Percentiles rank a stretch among this genome's conserved stretches.
Evolutionary conservation across 805 yeast genomes (phyloP).

Genomic region (Candida chilensis): DNA sequence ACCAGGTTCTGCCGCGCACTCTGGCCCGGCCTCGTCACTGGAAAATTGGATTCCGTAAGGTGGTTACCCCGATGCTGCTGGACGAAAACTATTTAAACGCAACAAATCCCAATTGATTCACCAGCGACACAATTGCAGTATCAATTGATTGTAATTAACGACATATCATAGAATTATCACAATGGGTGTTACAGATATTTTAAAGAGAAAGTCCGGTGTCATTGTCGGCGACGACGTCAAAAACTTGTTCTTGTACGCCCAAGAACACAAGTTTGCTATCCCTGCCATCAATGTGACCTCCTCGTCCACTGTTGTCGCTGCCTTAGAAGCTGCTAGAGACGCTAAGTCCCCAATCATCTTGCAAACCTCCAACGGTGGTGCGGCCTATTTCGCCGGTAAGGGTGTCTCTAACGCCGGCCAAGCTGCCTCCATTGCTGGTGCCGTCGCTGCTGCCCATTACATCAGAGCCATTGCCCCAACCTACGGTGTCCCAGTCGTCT

Average conservation of each 20-base stretch:
- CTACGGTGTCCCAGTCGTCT: constrained; percentile 92
- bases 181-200: constrained; percentile 67
- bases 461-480: constrained; percentile 93
- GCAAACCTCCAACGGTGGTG: constrained; percentile 98
- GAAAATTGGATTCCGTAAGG: too few relatives aligned
- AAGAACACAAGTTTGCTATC: constrained; percentile 87
- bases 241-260: constrained; percentile 83
- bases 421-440: constrained; percentile 88
- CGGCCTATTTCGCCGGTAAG: constrained; percentile 99
- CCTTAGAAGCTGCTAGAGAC: constrained; percentile 41
- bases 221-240: constrained; percentile 97
- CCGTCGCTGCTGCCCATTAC: constrained; percentile 97
- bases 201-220: constrained; percentile 91
- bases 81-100: too few relatives aligned
- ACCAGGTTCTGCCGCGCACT: too few relatives aligned
- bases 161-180: too few relatives aligned
- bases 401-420: constrained; percentile 93
- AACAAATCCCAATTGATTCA: too few relatives aligned
- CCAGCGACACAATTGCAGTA: too few relatives aligned
- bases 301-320: constrained; percentile 75
- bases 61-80: too few relatives aligned
- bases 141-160: too few relatives aligned
- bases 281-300: constrained; percentile 99
- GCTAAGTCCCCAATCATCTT: constrained; percentile 82
- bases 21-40: too few relatives aligned